Percentiles rank a stretch among this genome's conserved stretches.
These are phyloP conservation scores for Talaromyces pinophilus DNA, from an alignment of 2,329 filamentous ascomycete genomes.

Conservation along the genomic window DNA sequence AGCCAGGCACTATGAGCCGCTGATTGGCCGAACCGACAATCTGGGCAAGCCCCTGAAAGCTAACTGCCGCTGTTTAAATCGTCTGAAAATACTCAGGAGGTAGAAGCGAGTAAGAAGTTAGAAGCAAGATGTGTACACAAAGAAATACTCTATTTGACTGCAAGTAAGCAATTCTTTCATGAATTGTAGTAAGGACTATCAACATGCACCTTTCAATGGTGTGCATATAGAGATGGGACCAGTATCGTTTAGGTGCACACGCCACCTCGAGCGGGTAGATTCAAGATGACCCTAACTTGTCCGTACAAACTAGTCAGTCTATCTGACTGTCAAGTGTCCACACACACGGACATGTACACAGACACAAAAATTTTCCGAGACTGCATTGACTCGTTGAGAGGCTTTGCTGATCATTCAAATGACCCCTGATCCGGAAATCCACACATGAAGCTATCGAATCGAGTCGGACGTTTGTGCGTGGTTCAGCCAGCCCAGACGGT, in stretches of 20 bases:
- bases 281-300: not conserved
- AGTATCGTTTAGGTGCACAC: not conserved
- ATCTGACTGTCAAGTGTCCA: not conserved
- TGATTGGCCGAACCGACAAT: conserved; percentile 6
- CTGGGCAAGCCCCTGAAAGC: conserved; percentile 11
- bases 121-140: not conserved
- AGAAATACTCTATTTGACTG: not conserved
- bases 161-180: not conserved
- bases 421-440: conserved; percentile 3
- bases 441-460: conserved; percentile 17
- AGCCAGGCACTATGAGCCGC: conserved; percentile 12
- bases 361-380: conserved; percentile 1
- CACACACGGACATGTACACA: not conserved
- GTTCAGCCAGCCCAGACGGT: conserved; percentile 14
- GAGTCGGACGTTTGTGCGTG: conserved; percentile 17
- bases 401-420: not conserved
- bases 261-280: not conserved
- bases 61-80: not conserved
- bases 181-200: not conserved
- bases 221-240: not conserved
- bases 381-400: conserved; percentile 5
- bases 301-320: not conserved
- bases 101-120: not conserved
- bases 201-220: not conserved
- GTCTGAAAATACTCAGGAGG: not conserved